Base-by-base conservation (phyloP, 1,139 yeast genomes). In the Geotrichum aggregatum region DNA sequence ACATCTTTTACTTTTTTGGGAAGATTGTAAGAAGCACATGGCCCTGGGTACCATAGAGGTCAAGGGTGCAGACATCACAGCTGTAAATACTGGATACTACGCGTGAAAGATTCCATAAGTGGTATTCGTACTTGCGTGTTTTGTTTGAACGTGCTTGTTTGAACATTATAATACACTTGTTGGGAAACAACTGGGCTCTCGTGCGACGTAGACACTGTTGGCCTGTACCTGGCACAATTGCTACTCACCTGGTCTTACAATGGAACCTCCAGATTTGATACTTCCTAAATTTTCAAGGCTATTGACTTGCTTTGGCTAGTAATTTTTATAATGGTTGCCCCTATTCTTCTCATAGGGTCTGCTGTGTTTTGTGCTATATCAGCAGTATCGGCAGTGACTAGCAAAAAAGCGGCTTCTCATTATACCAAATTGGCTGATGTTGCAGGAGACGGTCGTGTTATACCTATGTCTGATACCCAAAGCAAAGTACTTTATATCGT, bases 391-490 rank as follows among this genome's bases (percentile, higher is more conserved):
- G 52, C 49, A 2, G 49, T 28, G 2, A 18, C 47, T 1, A 44
- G 49, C 31, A 47, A 47, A 11, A 51, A 47, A 39, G 24, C 38
- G 5, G 19, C 42, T 10, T 19, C 26, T n/a, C 34, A 47, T 31
- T 47, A 26, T 26, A n/a, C 36, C 31, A 53, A 53, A 34, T 38
- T 22, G 11, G 40, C 45, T 24, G 44, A 39, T 38, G 54, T 41
- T 22, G 47, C 51, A 10, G 53, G 51, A 3, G 38, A 43, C 7
- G 49, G 44, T 19, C 47, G 44, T 11, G 40, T 34, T n/a, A 21
- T 47, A n/a, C 54, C 50, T 13, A 44, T 54, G 43, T 24, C 50
- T 14, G 54, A 54, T 10, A 35, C 49, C 18, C 16, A 47, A 16
- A 41, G 42, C 10, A 35, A 43, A 19, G 34, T 54, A 6, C n/a